phyloP scores from a whole-genome alignment of 129 eudicot genomes.

The Erigeron canadensis region DNA sequence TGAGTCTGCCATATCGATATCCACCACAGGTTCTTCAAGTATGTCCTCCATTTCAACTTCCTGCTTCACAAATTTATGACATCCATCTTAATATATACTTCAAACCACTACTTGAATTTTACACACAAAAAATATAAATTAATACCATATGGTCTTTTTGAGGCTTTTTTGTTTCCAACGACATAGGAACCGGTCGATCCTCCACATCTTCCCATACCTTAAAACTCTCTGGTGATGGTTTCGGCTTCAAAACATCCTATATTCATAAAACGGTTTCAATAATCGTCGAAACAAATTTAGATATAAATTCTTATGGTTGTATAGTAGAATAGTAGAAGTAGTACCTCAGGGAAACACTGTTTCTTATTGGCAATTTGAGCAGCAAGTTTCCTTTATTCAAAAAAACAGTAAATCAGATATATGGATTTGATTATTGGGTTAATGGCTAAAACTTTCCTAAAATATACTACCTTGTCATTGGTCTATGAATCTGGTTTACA shows the following conservation, averaged over 20 bases:
- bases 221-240: constrained; percentile 39
- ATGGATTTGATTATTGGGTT: no score
- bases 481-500: constrained; percentile 32
- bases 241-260: constrained; percentile 56
- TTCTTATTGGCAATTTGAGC: constrained; percentile 63
- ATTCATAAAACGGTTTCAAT: not conserved
- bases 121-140: not conserved
- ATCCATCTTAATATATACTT: not conserved
- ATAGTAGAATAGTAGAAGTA: not conserved
- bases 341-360: constrained; percentile 47
- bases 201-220: constrained; percentile 39
- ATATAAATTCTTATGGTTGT: not conserved
- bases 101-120: not conserved
- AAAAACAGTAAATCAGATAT: constrained; percentile 2
- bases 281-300: not conserved
- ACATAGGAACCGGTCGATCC: constrained; percentile 74
- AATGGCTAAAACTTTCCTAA: no score
- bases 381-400: constrained; percentile 53
- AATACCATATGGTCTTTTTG: constrained; percentile 58
- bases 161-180: constrained; percentile 50
- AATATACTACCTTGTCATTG: constrained; percentile 32
- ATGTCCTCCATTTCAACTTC: constrained; percentile 89
- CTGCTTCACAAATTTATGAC: constrained; percentile 12
- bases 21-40: constrained; percentile 59
- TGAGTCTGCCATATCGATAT: constrained; percentile 64